Evolutionary conservation across 495 filamentous ascomycete genomes (phyloP), one percentile per base, ranked within the genome.

Genomic region (Penicillium taxi): DNA sequence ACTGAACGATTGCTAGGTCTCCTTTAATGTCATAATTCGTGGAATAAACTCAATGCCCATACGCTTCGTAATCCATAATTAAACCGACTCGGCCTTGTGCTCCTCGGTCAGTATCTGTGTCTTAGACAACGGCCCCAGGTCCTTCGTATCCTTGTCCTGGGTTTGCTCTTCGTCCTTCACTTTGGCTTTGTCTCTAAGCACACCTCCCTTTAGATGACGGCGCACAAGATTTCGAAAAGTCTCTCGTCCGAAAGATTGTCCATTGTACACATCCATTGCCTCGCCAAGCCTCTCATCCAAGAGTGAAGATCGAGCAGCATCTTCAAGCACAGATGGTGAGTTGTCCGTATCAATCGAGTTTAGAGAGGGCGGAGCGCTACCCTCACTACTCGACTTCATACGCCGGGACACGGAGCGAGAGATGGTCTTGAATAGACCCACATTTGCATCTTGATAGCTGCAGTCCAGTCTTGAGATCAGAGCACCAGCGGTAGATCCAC

Each of bases 401-500:
- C 49, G 58, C 19, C 61, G 60, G 21, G 34, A 37, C 56, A 65
- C 48, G 2, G 53, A 47, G n/a, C 53, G 56, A 9, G 58, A 60
- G 12, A 67, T 49, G 5, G 44, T 47, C 32, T 49, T 48, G 39
- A 69, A 46, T 11, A 69, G 31, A 11, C 55, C 37, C 2, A 55
- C 46, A 11, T 48, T 57, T 4, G 63, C 57, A 20, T 66, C 62
- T 2, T 42, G 53, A 11, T 55, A 51, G 16, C 53, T 47, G 19
- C 58, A 70, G 44, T 73, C 73, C 19, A 80, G 43, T 22, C 75
- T 72, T 26, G 83, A 70, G 26, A 85, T 76, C 52, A 83, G 77
- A n/a, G 73, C 75, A 25, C 74, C 67, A 14, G 83, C 61, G 0
- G 85, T 91, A 33, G 63, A 73, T 9, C 84, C 80, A 31, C 77